Evolutionary conservation across 306 rosid species (phyloP).

Genomic region (Pyrus bretschneideri): DNA sequence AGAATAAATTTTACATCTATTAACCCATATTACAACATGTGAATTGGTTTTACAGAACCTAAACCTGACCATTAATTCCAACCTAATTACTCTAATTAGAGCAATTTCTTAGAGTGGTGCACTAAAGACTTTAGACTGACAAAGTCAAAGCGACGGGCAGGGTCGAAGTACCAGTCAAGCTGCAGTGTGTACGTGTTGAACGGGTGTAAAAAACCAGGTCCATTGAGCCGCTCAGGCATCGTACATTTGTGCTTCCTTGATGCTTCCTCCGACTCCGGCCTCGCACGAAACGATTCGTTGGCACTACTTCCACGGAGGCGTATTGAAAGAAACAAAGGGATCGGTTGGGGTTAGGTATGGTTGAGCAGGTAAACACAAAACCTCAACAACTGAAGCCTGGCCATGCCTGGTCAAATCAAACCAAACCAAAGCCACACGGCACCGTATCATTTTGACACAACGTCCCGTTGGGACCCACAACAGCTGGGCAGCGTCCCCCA

Average conservation of each 20-base stretch:
- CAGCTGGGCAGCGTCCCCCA: no score
- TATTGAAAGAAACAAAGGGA: not conserved
- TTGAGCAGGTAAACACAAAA: not conserved
- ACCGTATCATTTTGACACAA: not conserved
- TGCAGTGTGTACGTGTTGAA: not conserved
- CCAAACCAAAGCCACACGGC: not conserved
- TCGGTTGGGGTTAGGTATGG: not conserved
- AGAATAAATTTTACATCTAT: no score
- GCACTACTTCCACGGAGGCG: not conserved
- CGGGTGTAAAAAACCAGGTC: not conserved
- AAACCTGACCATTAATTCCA: no score
- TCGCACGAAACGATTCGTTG: not conserved
- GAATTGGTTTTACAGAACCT: fast-evolving
- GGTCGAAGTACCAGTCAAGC: not conserved
- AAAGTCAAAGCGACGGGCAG: not conserved
- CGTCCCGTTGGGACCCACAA: not conserved
- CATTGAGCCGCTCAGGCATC: not conserved
- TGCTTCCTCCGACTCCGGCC: not conserved
- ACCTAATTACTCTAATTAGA: no score
- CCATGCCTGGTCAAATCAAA: not conserved
- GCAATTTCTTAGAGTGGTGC: not conserved
- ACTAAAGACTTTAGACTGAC: not conserved
- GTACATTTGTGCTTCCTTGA: not conserved
- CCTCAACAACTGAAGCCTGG: not conserved
- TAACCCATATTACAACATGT: no score